Base-by-base conservation (phyloP, 495 filamentous ascomycete species). In the Barbatosphaeria neglecta region DNA sequence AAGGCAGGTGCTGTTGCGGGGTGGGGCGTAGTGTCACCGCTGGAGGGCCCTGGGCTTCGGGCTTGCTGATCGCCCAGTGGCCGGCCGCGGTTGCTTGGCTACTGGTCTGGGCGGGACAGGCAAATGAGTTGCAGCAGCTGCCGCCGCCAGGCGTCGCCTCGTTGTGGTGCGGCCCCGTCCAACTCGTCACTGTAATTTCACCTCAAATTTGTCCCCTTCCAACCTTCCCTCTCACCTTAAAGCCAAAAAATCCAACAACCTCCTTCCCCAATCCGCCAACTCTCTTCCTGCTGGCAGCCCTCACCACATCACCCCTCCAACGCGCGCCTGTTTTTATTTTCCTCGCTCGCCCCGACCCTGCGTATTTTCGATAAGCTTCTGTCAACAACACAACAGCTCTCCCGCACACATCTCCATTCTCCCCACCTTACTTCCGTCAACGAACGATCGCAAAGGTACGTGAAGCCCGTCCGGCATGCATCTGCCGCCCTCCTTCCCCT, bases 381-480 rank as follows among this genome's bases (percentile, higher is more conserved):
- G 6, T 35, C 13, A n/a, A 35, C 31, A 35, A 35, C 31, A 11
- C 13, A 35, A n/a, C 9, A 33, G 9, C 31, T n/a, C 6, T 15
- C 9, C 31, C 9, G 13, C 9, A 11, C 10, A 11, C 10, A 35
- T n/a, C 31, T n/a, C 9, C 2, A 35, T n/a, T n/a, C 13, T 16
- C 31, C 13, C 31, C 31, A 35, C 31, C 31, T 15, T 15, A 5
- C 19, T 18, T n/a, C 25, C 13, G 37, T 25, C 20, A 46, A 25
- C 49, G 4, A 46, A 25, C 49, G 4, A 57, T 49, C 44, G 27
- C 51, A 48, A 48, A 59, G 59, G 59, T 62, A 50, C 46, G 59
- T 57, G 38, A n/a, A 46, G 45, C 22, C 39, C 42, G 25, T 51
- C 54, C 54, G 47, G 40, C 41, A 31, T 48, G 50, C 46, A 50